Evolutionary conservation across 441 rosid species (phyloP).

Genomic region (Arabidopsis hybrid): DNA sequence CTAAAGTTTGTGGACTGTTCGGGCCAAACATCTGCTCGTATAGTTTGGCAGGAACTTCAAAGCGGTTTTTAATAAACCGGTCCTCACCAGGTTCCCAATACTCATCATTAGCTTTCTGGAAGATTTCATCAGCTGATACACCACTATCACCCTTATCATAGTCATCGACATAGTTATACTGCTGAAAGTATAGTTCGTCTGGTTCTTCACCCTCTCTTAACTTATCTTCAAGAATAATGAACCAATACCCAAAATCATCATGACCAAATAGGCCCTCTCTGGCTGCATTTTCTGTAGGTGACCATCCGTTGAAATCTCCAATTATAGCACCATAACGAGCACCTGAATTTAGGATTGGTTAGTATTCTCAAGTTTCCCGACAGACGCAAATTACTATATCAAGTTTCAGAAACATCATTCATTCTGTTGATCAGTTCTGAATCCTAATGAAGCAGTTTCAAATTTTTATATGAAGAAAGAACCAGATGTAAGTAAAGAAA

Average conservation of each 20-base stretch:
- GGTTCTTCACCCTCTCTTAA: conserved; percentile 85
- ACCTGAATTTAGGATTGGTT: conserved; percentile 56
- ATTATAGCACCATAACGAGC: conserved; percentile 95
- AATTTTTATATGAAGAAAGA: not conserved
- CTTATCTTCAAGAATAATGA: conserved; percentile 90
- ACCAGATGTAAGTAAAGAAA: conserved; percentile 21
- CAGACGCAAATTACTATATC: not conserved
- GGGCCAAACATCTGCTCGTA: conserved; percentile 96
- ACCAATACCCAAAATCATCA: conserved; percentile 98
- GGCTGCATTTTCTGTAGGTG: conserved; percentile 84
- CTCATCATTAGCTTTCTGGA: conserved; percentile 85
- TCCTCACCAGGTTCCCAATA: conserved; percentile 99
- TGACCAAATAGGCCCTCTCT: conserved; percentile 90
- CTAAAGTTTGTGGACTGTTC: conserved; percentile 85
- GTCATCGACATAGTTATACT: conserved; percentile 87
- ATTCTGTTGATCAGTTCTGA: not conserved
- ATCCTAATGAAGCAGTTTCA: conserved; percentile 1
- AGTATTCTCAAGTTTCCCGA: conserved; percentile 15
- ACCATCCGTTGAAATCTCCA: conserved; percentile 95
- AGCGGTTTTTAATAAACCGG: conserved; percentile 73
- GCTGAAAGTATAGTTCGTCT: conserved; percentile 96
- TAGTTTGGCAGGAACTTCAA: conserved; percentile 86
- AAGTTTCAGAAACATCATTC: conserved; percentile 11
- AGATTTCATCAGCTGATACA: conserved; percentile 72
- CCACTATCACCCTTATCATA: conserved; percentile 95